Percentiles rank a stretch among this genome's conserved stretches.
Conservation (phyloP, 208 protist genomes). For the Trypanosoma rangeli region DNA sequence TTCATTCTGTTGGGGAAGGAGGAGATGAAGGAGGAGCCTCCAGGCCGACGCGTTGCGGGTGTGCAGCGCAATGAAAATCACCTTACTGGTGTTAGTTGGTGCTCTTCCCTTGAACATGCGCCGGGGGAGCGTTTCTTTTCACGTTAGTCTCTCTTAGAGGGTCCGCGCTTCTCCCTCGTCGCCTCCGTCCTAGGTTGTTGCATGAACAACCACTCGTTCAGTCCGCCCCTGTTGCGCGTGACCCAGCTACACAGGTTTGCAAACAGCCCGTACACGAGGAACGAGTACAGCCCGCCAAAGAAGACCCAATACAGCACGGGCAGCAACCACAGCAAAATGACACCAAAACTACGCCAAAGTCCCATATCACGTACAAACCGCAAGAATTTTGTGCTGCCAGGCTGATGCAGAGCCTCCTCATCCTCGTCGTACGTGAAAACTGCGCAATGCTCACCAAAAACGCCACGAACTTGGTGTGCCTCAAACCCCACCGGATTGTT, state of each 20-base stretch:
- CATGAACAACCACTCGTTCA: conserved; percentile 20
- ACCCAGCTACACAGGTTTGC: conserved; percentile 23
- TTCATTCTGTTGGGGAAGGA: no score
- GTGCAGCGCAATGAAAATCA: no score
- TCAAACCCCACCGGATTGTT: conserved; percentile 72
- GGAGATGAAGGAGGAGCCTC: no score
- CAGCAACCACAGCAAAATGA: conserved; percentile 27
- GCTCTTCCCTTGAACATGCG: no score
- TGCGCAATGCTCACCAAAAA: conserved; percentile 49
- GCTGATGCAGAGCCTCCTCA: conserved; percentile 15
- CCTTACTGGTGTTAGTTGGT: no score
- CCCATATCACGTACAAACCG: conserved; percentile 26
- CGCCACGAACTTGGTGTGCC: conserved; percentile 46
- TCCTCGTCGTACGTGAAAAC: conserved; percentile 60
- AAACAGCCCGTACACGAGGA: conserved; percentile 27
- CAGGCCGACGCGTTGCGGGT: no score
- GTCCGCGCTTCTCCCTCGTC: neutral
- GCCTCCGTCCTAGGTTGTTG: neutral
- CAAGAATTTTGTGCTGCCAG: conserved; percentile 20
- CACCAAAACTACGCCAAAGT: conserved; percentile 18
- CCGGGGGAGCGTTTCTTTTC: no score
- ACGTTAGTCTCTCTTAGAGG: conserved; percentile 2
- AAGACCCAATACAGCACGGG: conserved; percentile 21
- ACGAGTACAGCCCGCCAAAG: conserved; percentile 4
- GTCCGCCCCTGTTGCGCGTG: conserved; percentile 9